These are phyloP conservation scores for Aspergillus aculeatinus DNA, from an alignment of 2,329 filamentous ascomycete species.

Conservation along the genomic window DNA sequence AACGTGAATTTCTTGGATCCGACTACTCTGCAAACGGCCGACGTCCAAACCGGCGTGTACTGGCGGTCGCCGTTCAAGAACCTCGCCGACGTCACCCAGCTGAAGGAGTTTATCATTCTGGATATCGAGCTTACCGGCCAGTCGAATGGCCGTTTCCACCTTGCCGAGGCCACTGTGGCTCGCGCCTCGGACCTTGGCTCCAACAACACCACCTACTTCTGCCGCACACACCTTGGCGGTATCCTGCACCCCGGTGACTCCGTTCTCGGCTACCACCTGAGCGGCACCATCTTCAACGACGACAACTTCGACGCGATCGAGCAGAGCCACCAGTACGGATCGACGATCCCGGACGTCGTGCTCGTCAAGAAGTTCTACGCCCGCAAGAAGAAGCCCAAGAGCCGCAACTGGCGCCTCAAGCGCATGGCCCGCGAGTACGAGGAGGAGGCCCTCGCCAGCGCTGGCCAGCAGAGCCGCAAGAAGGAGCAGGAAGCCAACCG, in stretches of 20 bases:
- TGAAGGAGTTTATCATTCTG: conserved; percentile 91
- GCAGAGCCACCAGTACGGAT: conserved; percentile 70
- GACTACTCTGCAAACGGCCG: conserved; percentile 84
- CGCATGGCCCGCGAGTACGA: conserved; percentile 70
- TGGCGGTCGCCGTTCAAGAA: conserved; percentile 87
- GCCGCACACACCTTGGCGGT: conserved; percentile 82
- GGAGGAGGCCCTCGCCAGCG: not conserved
- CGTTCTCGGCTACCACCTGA: conserved; percentile 89
- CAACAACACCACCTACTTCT: conserved; percentile 80
- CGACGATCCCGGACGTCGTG: conserved; percentile 83
- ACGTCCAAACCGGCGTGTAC: conserved; percentile 78
- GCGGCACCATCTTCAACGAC: conserved; percentile 91
- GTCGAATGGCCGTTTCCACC: conserved; percentile 75
- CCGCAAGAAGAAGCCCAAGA: conserved; percentile 76
- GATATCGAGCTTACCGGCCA: conserved; percentile 81
- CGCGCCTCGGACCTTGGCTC: conserved; percentile 80
- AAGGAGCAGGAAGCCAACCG: conserved; percentile 75
- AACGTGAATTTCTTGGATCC: conserved; percentile 87
- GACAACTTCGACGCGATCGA: conserved; percentile 80
- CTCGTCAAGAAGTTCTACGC: conserved; percentile 97
- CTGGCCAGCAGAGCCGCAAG: conserved; percentile 44
- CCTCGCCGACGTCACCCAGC: conserved; percentile 77
- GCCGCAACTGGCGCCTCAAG: conserved; percentile 90
- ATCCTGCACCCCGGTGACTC: conserved; percentile 87
- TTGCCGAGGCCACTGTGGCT: conserved; percentile 86